Base-by-base conservation (phyloP, 352 stramenopile genomes). In the Blastocystis sp. region DNA sequence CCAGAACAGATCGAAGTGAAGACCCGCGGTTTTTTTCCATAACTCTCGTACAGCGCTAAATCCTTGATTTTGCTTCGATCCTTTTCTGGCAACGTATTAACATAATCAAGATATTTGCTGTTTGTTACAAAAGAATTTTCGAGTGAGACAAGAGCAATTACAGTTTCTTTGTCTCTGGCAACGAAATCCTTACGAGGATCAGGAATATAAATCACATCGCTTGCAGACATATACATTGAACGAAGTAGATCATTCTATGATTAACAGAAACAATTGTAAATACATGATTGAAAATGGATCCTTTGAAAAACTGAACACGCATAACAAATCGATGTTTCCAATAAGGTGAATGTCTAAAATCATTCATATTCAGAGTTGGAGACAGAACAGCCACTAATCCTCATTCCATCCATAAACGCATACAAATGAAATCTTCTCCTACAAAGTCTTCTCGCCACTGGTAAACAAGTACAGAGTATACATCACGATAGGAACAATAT, bases 311-410 rank as follows among this genome's bases (percentile, higher is more conserved):
- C 43, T 80, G 69, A 27, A 80, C 69, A 12, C 69, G 69, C 69
- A 80, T 80, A 49, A 80, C 69, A 39, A 80, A 80, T 16, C 69
- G 69, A 39, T 80, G 69, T 39, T 80, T 80, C 69, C 69, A 80
- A 39, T 80, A 80, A 5, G 69, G 69, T 11, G 35, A 58, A 54
- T 80, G 69, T 29, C 42, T 5, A 37, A 80, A 80, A 19, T 54
- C 69, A 16, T 59, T 39, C 69, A 80, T 61, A n/a, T 43, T 80
- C 16, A 80, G 43, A 24, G 39, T 80, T 4, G 69, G 69, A 27
- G 69, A 58, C 21, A 80, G 35, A 16, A 80, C 69, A 19, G 69
- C 69, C 69, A 80, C 69, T 80, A 59, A 19, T 14, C 0, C 29
- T 61, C 16, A 59, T n/a, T n/a, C 16, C n/a, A 4, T 6, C 4